Evolutionary conservation across 371 early-diverging fungal species (phyloP), one percentile per base, ranked within the genome.

Genomic region (Apophysomyces trapeziformis): DNA sequence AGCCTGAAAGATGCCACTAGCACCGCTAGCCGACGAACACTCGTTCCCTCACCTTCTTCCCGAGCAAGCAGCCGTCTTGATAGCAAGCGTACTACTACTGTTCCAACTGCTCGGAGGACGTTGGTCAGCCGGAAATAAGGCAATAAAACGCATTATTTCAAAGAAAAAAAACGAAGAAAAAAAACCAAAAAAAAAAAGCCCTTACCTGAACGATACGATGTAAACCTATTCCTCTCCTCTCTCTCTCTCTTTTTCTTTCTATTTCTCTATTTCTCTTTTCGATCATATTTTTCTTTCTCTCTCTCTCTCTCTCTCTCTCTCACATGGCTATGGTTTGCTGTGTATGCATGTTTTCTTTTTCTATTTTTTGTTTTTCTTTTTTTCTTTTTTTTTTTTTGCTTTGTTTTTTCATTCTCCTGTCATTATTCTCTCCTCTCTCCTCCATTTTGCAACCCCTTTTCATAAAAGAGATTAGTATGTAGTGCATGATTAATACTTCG

Each of bases 51-150:
- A 50, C 54, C 54, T 50, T 50, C 54, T 11, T 18, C 54, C 9
- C 54, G 54, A 16, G 38, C 18, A 45, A 45, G 9, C 32, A 43
- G 43, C 18, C 43, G 45, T 12, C 44, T 61, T 39, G 46, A 35
- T 44, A 45, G 46, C 43, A 61, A 61, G 36, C 46, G 54, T 18
- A 16, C 54, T 1, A 50, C 61, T 11, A 45, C 61, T 21, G 61
- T 46, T 37, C 61, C 61, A 45, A 1, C 46, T 4, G 6, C 61
- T 16, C 43, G 61, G 36, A 61, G 18, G 21, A 41, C 61, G 11
- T 36, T 61, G 45, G 37, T 61, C 45, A 61, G 61, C 26, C 32
- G 61, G 46, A 61, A 61, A 50, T 50, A 26, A 50, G 54, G 54
- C 50, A 50, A 50, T 50, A 50, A 50, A 50, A 16, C 16, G 50